Percentiles rank a stretch among this genome's conserved stretches.
Conservation (phyloP, 371 early-diverging fungal species). For the Massospora cicadina region DNA sequence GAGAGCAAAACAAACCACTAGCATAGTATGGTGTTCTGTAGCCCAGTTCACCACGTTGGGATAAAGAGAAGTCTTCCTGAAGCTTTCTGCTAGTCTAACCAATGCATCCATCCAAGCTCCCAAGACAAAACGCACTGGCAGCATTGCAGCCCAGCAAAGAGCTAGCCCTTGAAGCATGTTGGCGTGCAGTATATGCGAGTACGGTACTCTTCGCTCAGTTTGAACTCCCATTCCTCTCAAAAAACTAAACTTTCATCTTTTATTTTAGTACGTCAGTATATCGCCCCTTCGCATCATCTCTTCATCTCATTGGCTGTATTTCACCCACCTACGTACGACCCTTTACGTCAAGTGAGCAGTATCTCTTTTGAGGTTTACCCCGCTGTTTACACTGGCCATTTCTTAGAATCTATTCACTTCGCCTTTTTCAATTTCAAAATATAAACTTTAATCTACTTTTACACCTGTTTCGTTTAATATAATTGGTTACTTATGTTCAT, state of each 20-base stretch:
- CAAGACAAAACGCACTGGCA: background rate
- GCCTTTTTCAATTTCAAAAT: no score
- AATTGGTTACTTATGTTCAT: no score
- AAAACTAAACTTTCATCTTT: background rate
- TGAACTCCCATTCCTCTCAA: background rate
- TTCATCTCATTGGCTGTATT: no score
- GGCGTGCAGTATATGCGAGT: background rate
- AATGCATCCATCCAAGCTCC: background rate
- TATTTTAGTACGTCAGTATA: no score
- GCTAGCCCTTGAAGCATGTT: background rate
- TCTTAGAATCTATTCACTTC: no score
- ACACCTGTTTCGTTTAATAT: no score
- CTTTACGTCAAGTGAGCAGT: no score
- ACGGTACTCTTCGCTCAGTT: background rate
- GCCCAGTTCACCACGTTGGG: conserved; percentile 1
- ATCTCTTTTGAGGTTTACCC: no score
- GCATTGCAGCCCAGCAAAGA: background rate
- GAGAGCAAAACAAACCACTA: conserved; percentile 13
- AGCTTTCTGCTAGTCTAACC: background rate
- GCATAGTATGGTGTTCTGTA: conserved; percentile 9
- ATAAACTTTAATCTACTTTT: no score
- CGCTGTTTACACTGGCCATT: no score
- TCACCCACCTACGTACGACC: no score
- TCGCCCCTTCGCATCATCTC: no score
- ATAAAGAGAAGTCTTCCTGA: background rate